Base-by-base conservation (phyloP, 2,329 filamentous ascomycete species). In the Aspergillus flavus region DNA sequence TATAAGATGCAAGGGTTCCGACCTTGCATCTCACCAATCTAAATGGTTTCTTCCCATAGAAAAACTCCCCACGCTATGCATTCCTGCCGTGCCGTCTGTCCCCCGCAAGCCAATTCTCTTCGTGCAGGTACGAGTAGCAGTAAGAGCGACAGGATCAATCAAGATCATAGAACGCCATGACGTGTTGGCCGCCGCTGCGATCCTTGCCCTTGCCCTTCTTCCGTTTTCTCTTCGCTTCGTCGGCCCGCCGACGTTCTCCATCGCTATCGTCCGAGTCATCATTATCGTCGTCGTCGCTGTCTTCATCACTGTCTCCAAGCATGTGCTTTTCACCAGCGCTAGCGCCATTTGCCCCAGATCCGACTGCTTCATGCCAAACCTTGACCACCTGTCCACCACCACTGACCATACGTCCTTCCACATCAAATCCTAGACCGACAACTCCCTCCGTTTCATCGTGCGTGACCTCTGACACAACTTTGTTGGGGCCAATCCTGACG, bases 391-490 rank as follows among this genome's bases (percentile, higher is more conserved):
- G 86, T 0, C 95, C 95, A 59, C 95, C 95, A 12, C 93, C 94
- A 72, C 89, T 96, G 69, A 99, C 93, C 83, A 99, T 87, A 53
- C 95, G 86, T 53, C 93, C 92, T 58, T 89, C 87, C 57, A 91
- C 89, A 78, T 98, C 95, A 67, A 98, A 96, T 1, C 85, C 91
- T 0, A 99, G 78, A 0, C 87, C 91, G 1, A 93, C 86, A 4
- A 97, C 93, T 2, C 91, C 91, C 74, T 98, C 94, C 21, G 95
- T 80, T 64, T 96, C 93, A 72, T 97, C 92, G 75, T 97, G 94
- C 70, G 87, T 81, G 71, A 90, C 74, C 58, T 90, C 86, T 1
- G 82, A 82, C 28, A 92, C 82, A 4, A 96, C 86, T 74, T 92
- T 90, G 69, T 95, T 91, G 43, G 80, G 78, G 1, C 89, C 88